These are phyloP conservation scores for Nissolia schottii DNA, from an alignment of 306 rosid genomes.

Conservation along the genomic window DNA sequence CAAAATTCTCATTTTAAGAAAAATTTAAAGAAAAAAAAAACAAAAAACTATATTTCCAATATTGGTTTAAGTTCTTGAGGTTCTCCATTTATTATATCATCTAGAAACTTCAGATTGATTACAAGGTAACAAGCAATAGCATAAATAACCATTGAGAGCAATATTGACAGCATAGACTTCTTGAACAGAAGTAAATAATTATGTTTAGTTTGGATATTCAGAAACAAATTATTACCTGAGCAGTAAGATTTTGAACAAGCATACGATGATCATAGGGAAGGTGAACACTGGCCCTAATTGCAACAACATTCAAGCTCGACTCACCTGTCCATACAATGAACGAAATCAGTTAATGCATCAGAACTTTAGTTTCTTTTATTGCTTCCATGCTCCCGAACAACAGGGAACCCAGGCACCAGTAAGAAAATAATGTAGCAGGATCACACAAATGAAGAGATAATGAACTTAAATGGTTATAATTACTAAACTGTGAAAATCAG, in stretches of 20 bases:
- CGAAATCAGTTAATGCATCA: slow-evolving; percentile 21
- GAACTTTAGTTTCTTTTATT: not conserved
- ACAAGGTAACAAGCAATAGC: not conserved
- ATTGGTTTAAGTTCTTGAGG: not conserved
- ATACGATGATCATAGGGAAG: slow-evolving; percentile 69
- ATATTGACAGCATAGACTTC: not conserved
- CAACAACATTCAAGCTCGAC: slow-evolving; percentile 62
- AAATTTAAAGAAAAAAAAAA: no score
- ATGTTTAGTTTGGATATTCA: not conserved
- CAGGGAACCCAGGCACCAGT: not conserved
- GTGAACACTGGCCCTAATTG: slow-evolving; percentile 83
- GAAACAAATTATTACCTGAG: slow-evolving; percentile 49
- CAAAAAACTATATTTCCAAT: not conserved
- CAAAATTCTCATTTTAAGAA: not conserved
- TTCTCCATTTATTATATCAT: not conserved
- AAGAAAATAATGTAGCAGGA: not conserved
- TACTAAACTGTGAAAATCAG: not conserved
- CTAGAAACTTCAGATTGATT: not conserved
- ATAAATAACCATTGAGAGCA: not conserved
- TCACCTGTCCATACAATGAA: slow-evolving; percentile 60
- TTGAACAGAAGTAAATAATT: not conserved
- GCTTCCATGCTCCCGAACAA: not conserved
- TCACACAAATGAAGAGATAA: not conserved
- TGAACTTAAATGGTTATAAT: not conserved
- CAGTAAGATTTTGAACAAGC: slow-evolving; percentile 85